These are phyloP conservation scores for Domatiomyces catenatus DNA, from an alignment of 2,329 filamentous ascomycete species.

Conservation along the genomic window DNA sequence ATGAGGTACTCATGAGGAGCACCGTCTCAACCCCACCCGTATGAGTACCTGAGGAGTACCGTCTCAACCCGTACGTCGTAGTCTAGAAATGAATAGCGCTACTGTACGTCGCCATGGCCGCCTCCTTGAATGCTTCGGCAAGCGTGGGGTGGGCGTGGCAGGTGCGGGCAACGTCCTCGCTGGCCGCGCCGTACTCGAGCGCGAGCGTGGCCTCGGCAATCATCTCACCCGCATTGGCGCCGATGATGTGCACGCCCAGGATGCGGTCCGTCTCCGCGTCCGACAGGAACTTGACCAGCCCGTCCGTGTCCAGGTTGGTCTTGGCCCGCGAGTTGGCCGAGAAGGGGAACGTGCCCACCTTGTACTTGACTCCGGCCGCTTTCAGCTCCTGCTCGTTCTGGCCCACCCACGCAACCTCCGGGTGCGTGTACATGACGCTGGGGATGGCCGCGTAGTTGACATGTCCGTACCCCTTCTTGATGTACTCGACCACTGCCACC, in stretches of 20 bases:
- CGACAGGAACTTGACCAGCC: constrained; percentile 90
- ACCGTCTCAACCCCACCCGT: too few relatives aligned
- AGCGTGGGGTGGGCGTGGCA: constrained; percentile 94
- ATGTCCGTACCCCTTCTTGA: constrained; percentile 94
- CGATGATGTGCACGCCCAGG: constrained; percentile 90
- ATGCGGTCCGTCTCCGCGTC: constrained; percentile 94
- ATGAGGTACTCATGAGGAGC: too few relatives aligned
- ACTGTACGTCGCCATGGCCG: constrained; percentile 90
- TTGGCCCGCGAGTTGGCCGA: constrained; percentile 95
- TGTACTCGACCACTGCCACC: constrained; percentile 88
- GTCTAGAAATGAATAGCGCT: constrained; percentile 88
- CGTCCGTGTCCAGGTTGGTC: constrained; percentile 94
- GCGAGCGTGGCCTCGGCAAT: constrained; percentile 93
- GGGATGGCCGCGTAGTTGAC: constrained; percentile 98
- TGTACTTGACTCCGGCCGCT: constrained; percentile 77
- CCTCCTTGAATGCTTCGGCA: constrained; percentile 97
- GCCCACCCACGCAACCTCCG: constrained; percentile 96
- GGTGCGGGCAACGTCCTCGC: constrained; percentile 85
- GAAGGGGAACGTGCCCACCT: constrained; percentile 89
- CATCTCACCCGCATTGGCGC: constrained; percentile 95
- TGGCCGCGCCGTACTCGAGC: constrained; percentile 88
- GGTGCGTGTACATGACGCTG: constrained; percentile 98
- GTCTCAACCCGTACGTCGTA: too few relatives aligned
- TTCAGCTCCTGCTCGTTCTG: constrained; percentile 96
- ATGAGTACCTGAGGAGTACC: too few relatives aligned